Base-by-base conservation (phyloP, 768 basidiomycete genomes). In the Tulasnella calospora region DNA sequence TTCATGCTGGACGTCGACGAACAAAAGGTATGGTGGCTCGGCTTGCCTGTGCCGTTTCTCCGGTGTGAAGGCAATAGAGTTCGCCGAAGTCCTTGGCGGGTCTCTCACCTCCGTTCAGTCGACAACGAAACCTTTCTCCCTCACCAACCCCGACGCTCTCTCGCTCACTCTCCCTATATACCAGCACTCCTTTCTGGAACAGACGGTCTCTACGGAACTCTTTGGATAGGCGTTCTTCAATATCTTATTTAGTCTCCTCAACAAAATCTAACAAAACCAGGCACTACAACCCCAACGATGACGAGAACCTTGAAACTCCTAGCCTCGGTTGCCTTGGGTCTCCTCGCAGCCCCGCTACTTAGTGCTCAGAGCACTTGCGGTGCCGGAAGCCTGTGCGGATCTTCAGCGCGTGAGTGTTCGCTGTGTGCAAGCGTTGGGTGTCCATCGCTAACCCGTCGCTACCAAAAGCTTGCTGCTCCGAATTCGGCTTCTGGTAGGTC, bases 401-500 rank as follows among this genome's bases (percentile, higher is more conserved):
- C 73, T 27, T 36, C 73, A 74, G 73, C 73, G 33, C 73, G 73
- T 74, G 46, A 44, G 73, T 74, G 30, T 46, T 23, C n/a, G 40
- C 23, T 12, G n/a, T 61, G n/a, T 55, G 17, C 57, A 61, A 7
- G 57, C 17, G 15, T 61, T 30, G 57, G 57, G n/a, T 13, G 41
- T 46, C 3, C 21, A 38, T 74, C 21, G 41, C 47, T 46, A 51
- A n/a, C 46, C n/a, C n/a, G 40, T 46, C 41, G 19, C 17, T 21
- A 70, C 40, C 8, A 23, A 27, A 23, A 76, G 74, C 83, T 19
- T 83, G 83, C 79, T 83, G 83, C 72, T 88, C 89, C 79, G 86
- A 88, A 82, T 90, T 87, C 78, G 89, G 89, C 12, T 90, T 86
- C 81, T 90, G 89, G 82, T 46, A 85, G 85, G 67, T 81, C 82